These are phyloP conservation scores for Candida germanica DNA, from an alignment of 805 yeast species.

Conservation along the genomic window DNA sequence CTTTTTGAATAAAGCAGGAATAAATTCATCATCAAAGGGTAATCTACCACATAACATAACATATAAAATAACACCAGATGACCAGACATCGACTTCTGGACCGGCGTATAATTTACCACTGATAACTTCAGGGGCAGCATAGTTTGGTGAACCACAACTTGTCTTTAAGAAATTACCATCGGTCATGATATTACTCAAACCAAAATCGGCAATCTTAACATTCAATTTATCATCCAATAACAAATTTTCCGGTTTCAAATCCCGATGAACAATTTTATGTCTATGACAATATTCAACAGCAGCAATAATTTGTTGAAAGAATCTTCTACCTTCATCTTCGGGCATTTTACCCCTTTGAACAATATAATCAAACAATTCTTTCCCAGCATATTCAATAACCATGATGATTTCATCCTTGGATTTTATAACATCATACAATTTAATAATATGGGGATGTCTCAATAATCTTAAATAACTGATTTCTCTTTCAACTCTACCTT, in stretches of 20 bases:
- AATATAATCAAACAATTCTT: conserved; percentile 91
- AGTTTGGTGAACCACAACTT: conserved; percentile 94
- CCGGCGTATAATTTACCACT: conserved; percentile 95
- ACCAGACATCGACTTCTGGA: conserved; percentile 98
- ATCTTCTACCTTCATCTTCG: conserved; percentile 87
- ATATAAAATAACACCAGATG: conserved; percentile 90
- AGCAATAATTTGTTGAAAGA: conserved; percentile 93
- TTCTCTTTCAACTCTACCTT: conserved; percentile 92
- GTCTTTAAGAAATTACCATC: conserved; percentile 95
- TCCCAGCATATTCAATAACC: conserved; percentile 98
- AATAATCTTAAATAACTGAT: conserved; percentile 82
- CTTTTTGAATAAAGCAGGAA: conserved; percentile 89
- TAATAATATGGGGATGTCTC: conserved; percentile 95
- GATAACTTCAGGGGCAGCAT: conserved; percentile 97
- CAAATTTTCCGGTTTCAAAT: conserved; percentile 92
- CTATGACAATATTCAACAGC: conserved; percentile 97
- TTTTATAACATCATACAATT: conserved; percentile 91
- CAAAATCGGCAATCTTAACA: conserved; percentile 95
- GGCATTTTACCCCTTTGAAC: conserved; percentile 92
- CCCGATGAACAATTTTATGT: conserved; percentile 95
- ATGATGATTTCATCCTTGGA: conserved; percentile 93
- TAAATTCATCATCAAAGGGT: conserved; percentile 95
- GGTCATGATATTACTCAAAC: conserved; percentile 92
- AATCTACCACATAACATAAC: conserved; percentile 95
- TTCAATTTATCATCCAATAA: conserved; percentile 84